These are phyloP conservation scores for Malbranchea zuffiana DNA, from an alignment of 2,329 filamentous ascomycete species.

Conservation along the genomic window DNA sequence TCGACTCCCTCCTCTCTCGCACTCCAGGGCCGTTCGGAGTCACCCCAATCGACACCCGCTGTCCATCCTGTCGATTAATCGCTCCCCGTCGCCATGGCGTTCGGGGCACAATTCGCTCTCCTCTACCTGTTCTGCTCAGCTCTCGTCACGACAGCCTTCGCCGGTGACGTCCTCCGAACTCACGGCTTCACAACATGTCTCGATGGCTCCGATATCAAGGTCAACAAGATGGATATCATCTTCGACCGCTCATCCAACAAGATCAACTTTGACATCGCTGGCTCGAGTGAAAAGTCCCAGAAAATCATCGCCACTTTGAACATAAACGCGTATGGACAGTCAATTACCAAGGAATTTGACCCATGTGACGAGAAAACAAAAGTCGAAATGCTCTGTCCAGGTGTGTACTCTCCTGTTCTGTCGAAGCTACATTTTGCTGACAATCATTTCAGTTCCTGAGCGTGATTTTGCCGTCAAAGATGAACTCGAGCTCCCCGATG, in stretches of 20 bases:
- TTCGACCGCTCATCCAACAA: slow-evolving; percentile 66
- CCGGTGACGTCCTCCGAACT: slow-evolving; percentile 62
- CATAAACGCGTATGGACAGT: slow-evolving; percentile 72
- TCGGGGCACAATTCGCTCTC: background rate
- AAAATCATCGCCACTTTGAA: slow-evolving; percentile 68
- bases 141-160: slow-evolving; percentile 1
- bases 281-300: slow-evolving; percentile 59
- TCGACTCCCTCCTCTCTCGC: too few relatives aligned
- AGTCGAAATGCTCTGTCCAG: slow-evolving; percentile 68
- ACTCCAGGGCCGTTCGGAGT: too few relatives aligned
- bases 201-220: slow-evolving; percentile 47
- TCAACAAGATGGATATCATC: slow-evolving; percentile 62
- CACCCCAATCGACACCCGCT: slow-evolving; percentile 1
- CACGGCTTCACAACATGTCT: slow-evolving; percentile 67
- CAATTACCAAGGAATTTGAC: slow-evolving; percentile 70
- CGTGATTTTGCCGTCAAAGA: slow-evolving; percentile 65
- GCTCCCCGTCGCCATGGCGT: background rate
- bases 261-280: slow-evolving; percentile 71
- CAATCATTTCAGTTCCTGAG: slow-evolving; percentile 50
- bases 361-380: slow-evolving; percentile 61
- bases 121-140: background rate
- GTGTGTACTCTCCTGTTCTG: slow-evolving; percentile 37
- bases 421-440: background rate
- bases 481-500: slow-evolving; percentile 56
- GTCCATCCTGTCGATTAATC: background rate